Conservation (phyloP, 805 yeast genomes). For the Candida pseudoglaebosa region DNA sequence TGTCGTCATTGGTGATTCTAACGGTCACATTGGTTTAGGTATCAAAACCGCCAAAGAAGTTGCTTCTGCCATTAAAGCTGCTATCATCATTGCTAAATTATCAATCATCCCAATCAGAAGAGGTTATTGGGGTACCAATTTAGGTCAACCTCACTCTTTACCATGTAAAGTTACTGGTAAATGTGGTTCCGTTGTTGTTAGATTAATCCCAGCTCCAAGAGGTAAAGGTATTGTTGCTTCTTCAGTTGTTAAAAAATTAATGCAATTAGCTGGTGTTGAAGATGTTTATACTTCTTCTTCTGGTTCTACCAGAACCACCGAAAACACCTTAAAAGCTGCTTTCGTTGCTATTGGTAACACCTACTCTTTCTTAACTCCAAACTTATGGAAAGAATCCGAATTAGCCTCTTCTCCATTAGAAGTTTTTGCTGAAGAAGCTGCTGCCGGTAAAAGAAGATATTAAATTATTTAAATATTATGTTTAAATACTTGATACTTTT, state of each 20-base stretch:
- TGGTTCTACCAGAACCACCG: constrained; percentile 99
- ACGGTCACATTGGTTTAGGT: constrained; percentile 99
- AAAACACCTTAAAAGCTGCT: constrained; percentile 99
- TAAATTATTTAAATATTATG: constrained; percentile 30
- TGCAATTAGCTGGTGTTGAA: constrained; percentile 99
- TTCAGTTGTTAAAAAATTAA: constrained; percentile 98
- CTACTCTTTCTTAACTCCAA: constrained; percentile 99
- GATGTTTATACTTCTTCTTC: constrained; percentile 98
- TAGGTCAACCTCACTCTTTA: constrained; percentile 99
- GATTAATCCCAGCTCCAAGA: constrained; percentile 99
- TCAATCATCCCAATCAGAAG: constrained; percentile 99
- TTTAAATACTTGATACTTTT: not conserved
- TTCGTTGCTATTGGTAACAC: constrained; percentile 99
- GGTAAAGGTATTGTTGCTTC: constrained; percentile 99
- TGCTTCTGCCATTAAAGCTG: constrained; percentile 99
- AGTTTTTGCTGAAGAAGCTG: constrained; percentile 83
- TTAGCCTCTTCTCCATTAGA: constrained; percentile 93
- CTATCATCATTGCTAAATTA: constrained; percentile 98
- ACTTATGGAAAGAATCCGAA: constrained; percentile 90
- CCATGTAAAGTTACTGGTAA: constrained; percentile 98
- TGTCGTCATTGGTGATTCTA: constrained; percentile 98
- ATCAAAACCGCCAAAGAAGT: constrained; percentile 99
- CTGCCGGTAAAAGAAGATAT: constrained; percentile 71
- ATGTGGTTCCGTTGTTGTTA: constrained; percentile 99
- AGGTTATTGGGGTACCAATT: constrained; percentile 99